Evolutionary conservation across 2,329 filamentous ascomycete species (phyloP).

Genomic region (Fusarium camptoceras): DNA sequence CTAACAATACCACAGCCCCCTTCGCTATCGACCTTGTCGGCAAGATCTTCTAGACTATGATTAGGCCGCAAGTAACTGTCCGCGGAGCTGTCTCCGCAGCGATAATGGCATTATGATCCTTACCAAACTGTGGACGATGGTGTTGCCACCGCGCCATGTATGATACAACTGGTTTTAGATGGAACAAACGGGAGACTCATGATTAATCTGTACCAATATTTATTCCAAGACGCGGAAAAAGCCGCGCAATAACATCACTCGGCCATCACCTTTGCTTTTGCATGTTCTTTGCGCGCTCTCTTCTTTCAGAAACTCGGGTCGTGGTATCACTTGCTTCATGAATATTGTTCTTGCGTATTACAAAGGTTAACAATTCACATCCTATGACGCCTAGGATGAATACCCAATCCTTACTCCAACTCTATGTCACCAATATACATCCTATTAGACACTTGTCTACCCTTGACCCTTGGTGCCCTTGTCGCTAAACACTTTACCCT

Average conservation of each 20-base stretch:
- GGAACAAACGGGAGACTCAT: conserved; percentile 37
- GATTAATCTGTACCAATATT: conserved; percentile 45
- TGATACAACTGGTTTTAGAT: conserved; percentile 40
- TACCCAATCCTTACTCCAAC: conserved; percentile 40
- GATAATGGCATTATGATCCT: conserved; percentile 15
- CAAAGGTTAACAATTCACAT: conserved; percentile 31
- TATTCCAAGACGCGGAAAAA: conserved; percentile 24
- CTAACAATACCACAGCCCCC: conserved; percentile 58
- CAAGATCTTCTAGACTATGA: conserved; percentile 54
- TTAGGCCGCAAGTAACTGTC: background rate
- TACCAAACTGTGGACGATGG: conserved; percentile 23
- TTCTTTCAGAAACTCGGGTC: background rate
- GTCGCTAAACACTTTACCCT: conserved; percentile 3
- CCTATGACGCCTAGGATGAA: conserved; percentile 41
- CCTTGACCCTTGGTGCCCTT: conserved; percentile 1
- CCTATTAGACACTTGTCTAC: conserved; percentile 26
- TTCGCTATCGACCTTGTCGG: conserved; percentile 67
- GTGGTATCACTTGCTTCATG: conserved; percentile 18
- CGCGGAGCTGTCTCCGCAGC: conserved; percentile 5
- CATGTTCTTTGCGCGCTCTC: background rate
- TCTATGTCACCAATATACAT: conserved; percentile 38
- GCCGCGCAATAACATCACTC: conserved; percentile 34
- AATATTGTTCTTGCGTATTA: conserved; percentile 27
- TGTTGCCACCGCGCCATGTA: conserved; percentile 35
- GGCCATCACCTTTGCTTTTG: conserved; percentile 13